These are phyloP conservation scores for Lactarius sanguifluus DNA, from an alignment of 768 basidiomycete genomes.

Conservation along the genomic window DNA sequence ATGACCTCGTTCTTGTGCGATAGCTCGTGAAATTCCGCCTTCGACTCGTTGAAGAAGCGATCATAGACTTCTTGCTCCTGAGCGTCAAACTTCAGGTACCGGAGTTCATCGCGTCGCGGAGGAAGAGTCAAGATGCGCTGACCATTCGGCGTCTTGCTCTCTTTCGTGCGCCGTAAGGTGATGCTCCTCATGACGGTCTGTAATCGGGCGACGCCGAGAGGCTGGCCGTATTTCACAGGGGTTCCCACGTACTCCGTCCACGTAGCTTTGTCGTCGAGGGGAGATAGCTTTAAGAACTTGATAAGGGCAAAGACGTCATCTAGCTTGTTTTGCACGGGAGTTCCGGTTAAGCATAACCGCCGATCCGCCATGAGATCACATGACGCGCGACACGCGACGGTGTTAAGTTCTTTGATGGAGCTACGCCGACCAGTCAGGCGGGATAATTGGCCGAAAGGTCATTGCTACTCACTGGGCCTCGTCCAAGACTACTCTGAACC, in stretches of 20 bases:
- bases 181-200: constrained; percentile 97
- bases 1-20: constrained; percentile 88
- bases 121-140: constrained; percentile 85
- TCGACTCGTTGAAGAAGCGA: constrained; percentile 84
- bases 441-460: constrained; percentile 1
- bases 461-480: constrained; percentile 83
- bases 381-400: constrained; percentile 91
- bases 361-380: constrained; percentile 95
- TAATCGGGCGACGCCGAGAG: constrained; percentile 86
- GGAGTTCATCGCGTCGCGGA: constrained; percentile 84
- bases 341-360: constrained; percentile 93
- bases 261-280: constrained; percentile 87
- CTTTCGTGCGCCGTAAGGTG: constrained; percentile 95
- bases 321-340: constrained; percentile 98
- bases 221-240: constrained; percentile 89
- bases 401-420: constrained; percentile 94
- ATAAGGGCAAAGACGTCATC: constrained; percentile 97
- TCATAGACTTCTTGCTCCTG: constrained; percentile 87
- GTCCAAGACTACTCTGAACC: constrained; percentile 94
- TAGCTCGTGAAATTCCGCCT: constrained; percentile 87
- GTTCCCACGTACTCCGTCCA: constrained; percentile 94
- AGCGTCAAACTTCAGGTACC: constrained; percentile 78
- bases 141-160: constrained; percentile 77
- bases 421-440: constrained; percentile 41
- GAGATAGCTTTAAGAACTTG: constrained; percentile 90